These are phyloP conservation scores for Eucalyptus pauciflora DNA, from an alignment of 345 rosid species.

Conservation along the genomic window DNA sequence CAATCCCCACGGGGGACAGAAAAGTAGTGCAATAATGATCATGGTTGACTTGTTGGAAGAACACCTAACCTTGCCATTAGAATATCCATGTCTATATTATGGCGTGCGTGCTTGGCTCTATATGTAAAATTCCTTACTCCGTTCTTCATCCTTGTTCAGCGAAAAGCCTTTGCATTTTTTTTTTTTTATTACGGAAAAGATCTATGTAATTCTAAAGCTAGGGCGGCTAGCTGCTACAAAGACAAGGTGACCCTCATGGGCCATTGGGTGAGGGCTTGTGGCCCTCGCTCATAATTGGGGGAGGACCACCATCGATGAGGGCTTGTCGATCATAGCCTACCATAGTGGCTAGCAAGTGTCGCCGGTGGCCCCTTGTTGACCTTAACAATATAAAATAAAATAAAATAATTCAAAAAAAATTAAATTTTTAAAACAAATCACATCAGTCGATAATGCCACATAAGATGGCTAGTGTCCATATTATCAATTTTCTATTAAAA, in stretches of 20 bases:
- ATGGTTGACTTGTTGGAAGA: neutral
- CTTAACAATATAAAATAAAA: too few species aligned
- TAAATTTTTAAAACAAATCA: too few species aligned
- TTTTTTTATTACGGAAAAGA: neutral
- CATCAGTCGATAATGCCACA: too few species aligned
- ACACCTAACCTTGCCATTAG: neutral
- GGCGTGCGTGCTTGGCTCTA: neutral
- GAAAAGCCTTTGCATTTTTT: neutral
- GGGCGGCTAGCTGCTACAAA: neutral
- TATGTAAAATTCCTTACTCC: neutral
- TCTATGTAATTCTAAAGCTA: neutral
- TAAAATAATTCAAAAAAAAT: too few species aligned
- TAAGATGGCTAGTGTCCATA: accelerated
- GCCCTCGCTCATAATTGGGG: too few species aligned
- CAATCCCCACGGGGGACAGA: neutral
- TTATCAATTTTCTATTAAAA: too few species aligned
- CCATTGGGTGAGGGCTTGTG: neutral
- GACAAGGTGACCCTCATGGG: neutral
- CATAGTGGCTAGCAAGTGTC: neutral
- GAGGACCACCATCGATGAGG: too few species aligned
- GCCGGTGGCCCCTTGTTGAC: neutral
- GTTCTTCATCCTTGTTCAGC: neutral
- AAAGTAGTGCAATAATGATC: neutral
- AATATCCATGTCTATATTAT: neutral
- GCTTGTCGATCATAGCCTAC: neutral